Conservation (phyloP, 345 rosid species). For the Trapa bicornis region DNA sequence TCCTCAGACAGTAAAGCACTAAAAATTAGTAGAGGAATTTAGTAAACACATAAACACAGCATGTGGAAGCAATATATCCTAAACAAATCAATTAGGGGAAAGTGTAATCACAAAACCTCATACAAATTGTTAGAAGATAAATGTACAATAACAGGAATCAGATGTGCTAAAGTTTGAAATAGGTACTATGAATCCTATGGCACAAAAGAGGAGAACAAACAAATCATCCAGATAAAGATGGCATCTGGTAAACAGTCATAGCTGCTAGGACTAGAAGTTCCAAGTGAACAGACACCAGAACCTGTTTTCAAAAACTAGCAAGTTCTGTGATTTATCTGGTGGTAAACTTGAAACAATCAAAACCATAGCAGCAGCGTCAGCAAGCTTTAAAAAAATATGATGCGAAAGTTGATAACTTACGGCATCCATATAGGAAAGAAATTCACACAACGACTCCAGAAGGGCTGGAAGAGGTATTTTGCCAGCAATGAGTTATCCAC, state of each 20-base stretch:
- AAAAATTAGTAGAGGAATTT: neutral
- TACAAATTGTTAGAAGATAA: neutral
- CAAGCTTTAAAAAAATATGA: neutral
- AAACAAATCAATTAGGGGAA: neutral
- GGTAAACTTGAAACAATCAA: neutral
- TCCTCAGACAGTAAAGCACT: neutral
- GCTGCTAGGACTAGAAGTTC: neutral
- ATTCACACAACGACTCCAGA: constrained; percentile 72
- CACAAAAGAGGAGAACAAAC: too few relatives aligned
- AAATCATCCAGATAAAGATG: neutral
- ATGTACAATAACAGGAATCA: neutral
- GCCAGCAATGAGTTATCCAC: constrained; percentile 77
- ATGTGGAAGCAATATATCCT: neutral
- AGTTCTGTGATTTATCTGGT: neutral
- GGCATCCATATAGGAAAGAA: constrained; percentile 99
- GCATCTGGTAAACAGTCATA: neutral
- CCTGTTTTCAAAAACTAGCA: neutral
- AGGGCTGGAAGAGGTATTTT: constrained; percentile 84
- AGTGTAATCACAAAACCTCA: neutral
- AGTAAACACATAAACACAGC: neutral
- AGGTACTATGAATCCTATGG: neutral
- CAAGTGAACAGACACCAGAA: neutral
- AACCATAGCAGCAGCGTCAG: neutral
- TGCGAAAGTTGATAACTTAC: constrained; percentile 28
- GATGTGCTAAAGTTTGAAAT: neutral